phyloP scores from a whole-genome alignment of 2,329 filamentous ascomycete genomes.

The Colletotrichum tamarilloi region DNA sequence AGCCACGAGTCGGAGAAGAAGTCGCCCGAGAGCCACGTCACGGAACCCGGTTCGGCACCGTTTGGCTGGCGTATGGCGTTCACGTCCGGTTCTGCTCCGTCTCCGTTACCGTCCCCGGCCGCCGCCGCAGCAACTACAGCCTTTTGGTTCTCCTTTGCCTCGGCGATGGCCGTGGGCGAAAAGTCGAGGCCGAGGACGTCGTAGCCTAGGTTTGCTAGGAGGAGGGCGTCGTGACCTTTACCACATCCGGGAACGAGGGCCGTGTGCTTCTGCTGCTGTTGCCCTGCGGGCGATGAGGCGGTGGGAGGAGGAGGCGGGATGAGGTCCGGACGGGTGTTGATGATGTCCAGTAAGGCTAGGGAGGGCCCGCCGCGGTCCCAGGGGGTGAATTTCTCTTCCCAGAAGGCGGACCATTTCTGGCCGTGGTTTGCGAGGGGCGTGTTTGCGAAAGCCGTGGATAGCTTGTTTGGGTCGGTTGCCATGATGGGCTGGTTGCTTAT shows the following conservation, averaged over 20 bases:
- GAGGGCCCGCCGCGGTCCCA: constrained; percentile 68
- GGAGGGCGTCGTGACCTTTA: constrained; percentile 81
- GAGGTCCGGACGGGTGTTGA: constrained; percentile 57
- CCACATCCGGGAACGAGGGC: constrained; percentile 87
- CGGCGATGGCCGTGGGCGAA: constrained; percentile 58
- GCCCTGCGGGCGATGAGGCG: neutral
- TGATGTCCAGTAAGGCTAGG: constrained; percentile 64
- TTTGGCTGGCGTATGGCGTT: constrained; percentile 53
- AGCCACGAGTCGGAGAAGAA: constrained; percentile 74
- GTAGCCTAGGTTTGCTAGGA: constrained; percentile 80
- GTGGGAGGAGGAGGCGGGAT: constrained; percentile 43
- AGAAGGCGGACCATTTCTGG: constrained; percentile 59
- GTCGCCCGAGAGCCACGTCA: constrained; percentile 70
- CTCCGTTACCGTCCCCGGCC: constrained; percentile 30
- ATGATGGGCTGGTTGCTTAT: constrained; percentile 29
- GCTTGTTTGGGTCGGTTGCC: constrained; percentile 40
- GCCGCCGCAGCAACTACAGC: constrained; percentile 26
- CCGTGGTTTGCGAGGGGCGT: constrained; percentile 48
- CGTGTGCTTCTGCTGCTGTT: constrained; percentile 3
- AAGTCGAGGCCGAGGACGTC: constrained; percentile 82
- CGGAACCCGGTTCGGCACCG: constrained; percentile 57
- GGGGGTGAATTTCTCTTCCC: constrained; percentile 57
- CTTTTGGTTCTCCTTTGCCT: constrained; percentile 57
- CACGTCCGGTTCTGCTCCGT: constrained; percentile 50
- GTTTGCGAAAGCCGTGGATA: constrained; percentile 49